Percentiles rank a stretch among this genome's conserved stretches.
phyloP scores from a whole-genome alignment of 345 rosid species.

The Mercurialis annua region DNA sequence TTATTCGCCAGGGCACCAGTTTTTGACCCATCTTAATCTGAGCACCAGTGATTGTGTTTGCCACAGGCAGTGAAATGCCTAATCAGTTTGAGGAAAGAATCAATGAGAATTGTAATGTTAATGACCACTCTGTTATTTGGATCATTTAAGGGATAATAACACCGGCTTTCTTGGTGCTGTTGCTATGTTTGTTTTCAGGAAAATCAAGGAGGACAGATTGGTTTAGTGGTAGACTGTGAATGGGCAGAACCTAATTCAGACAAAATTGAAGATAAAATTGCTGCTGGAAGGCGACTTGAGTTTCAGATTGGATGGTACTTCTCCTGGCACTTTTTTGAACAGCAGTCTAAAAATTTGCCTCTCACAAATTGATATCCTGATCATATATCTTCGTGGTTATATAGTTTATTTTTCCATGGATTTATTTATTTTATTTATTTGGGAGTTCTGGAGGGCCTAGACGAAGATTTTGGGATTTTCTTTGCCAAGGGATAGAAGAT shows the following conservation, averaged over 20 bases:
- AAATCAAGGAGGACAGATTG: constrained; percentile 27
- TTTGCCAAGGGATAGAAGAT: background rate
- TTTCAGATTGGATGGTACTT: constrained; percentile 33
- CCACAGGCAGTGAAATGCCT: background rate
- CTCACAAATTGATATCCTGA: background rate
- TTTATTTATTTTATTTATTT: background rate
- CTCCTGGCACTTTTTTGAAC: background rate
- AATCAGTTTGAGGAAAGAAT: background rate
- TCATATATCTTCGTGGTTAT: background rate
- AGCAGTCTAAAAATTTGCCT: background rate
- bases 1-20: background rate
- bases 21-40: background rate
- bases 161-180: background rate
- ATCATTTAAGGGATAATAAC: constrained; percentile 10
- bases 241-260: constrained; percentile 29
- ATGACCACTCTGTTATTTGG: background rate
- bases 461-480: background rate
- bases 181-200: constrained; percentile 18
- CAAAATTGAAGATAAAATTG: constrained; percentile 22
- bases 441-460: background rate
- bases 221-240: constrained; percentile 30
- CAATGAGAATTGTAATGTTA: background rate
- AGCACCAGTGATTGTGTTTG: background rate
- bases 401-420: background rate
- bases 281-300: constrained; percentile 25